Evolutionary conservation across 768 basidiomycete species (phyloP), one percentile per base, ranked within the genome.

Genomic region (Cantharellus cinnabarinus): DNA sequence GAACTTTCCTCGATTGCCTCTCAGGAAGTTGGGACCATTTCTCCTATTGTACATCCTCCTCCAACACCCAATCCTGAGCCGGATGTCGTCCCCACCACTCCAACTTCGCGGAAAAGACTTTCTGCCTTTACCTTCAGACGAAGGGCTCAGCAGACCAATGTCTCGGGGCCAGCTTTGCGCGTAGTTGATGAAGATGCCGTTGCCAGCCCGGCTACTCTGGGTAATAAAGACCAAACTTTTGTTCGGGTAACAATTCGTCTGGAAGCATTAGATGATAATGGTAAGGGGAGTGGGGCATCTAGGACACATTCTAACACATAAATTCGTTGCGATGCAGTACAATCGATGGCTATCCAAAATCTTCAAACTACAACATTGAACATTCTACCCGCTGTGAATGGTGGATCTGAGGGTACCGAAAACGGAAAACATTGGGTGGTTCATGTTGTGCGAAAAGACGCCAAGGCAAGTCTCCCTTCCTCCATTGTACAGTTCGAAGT

Each of bases 361-460:
- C 85, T 90, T 61, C 91, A 97, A 68, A 77, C 80, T 41, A 94
- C 90, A 0, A 93, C 91, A 68, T 74, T 95, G 51, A 85, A 90
- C 59, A 77, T 97, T 61, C 79, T 88, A 14, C 77, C 87, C 15
- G 74, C 86, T 61, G 84, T 83, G 0, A 60, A 71, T 4, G 20
- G 64, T 5, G 58, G 63, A 35, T 68, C 71, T 42, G 62, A 65
- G 42, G 64, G 61, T 2, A 52, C 35, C 0, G 59, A 50, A 34
- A 62, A 59, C 34, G 15, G 44, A 59, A 42, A 85, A 42, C 80
- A 87, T 2, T 97, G 89, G 89, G 81, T 91, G 20, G 87, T 94
- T 67, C 87, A 83, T 67, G 91, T 97, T 42, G 82, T 91, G 60
- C 86, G 90, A 68, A 79, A 91, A 50, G 91, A 97, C 69, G 91